phyloP scores from a whole-genome alignment of 257 asterid species.

The Ehretia macrophylla region DNA sequence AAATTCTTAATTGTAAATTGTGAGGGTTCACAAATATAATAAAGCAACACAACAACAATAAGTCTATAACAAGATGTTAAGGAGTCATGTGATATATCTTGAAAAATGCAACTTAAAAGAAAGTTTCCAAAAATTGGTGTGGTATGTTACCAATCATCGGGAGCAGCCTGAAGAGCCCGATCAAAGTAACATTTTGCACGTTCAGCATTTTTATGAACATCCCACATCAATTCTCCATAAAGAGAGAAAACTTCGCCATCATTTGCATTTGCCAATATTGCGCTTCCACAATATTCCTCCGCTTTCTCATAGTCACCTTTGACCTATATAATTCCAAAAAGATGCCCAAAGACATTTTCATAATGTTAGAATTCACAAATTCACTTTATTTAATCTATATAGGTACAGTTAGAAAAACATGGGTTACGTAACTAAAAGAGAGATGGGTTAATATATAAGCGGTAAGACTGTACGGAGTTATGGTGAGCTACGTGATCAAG shows the following conservation, averaged over 20 bases:
- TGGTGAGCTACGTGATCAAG: no score
- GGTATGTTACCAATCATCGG: constrained; percentile 11
- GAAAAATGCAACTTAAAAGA: no score
- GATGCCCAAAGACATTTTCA: not conserved
- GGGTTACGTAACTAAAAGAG: no score
- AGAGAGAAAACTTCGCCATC: constrained; percentile 4
- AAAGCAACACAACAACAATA: no score
- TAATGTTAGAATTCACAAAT: not conserved
- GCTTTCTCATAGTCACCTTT: constrained; percentile 11
- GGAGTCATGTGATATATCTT: no score
- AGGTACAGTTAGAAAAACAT: no score
- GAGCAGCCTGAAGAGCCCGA: constrained; percentile 12
- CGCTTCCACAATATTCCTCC: constrained; percentile 11
- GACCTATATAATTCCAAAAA: not conserved
- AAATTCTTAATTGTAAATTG: no score
- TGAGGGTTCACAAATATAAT: no score
- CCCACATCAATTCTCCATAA: constrained; percentile 14
- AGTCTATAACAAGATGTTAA: no score
- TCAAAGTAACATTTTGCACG: constrained; percentile 6
- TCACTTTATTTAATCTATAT: not conserved
- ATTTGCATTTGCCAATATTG: constrained; percentile 11
- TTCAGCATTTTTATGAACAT: constrained; percentile 7
- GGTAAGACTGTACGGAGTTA: no score
- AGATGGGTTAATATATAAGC: no score
- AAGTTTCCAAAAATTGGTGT: no score